phyloP scores from a whole-genome alignment of 352 stramenopile species.

The Poterioochromonas sp. region DNA sequence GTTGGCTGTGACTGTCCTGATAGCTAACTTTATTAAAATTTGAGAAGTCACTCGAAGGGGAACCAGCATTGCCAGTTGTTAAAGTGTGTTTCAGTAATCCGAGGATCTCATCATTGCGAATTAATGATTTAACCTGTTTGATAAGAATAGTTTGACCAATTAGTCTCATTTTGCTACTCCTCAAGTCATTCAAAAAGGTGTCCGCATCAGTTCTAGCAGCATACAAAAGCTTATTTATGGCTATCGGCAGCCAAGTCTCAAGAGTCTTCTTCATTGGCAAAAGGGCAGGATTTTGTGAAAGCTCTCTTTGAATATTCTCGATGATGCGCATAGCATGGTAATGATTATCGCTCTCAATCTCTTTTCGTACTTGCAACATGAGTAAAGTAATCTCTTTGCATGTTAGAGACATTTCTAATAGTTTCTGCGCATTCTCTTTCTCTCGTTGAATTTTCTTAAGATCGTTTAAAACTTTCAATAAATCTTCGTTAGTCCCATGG shows the following conservation, averaged over 20 bases:
- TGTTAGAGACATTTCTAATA: not conserved
- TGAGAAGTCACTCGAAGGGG: too few relatives aligned
- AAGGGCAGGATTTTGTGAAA: not conserved
- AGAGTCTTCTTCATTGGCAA: not conserved
- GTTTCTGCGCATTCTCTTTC: not conserved
- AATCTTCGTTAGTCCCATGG: not conserved
- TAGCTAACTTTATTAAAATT: too few relatives aligned
- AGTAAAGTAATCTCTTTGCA: slow-evolving; percentile 4
- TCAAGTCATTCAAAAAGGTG: not conserved
- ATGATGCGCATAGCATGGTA: not conserved
- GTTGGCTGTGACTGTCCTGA: too few relatives aligned
- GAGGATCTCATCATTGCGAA: too few relatives aligned
- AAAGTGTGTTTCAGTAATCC: too few relatives aligned
- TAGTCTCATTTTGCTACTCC: not conserved
- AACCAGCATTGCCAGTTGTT: too few relatives aligned
- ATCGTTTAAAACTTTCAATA: not conserved
- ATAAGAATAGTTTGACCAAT: slow-evolving; percentile 16
- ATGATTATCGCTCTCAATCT: not conserved
- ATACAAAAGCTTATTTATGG: slow-evolving; percentile 6
- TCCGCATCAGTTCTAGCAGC: not conserved
- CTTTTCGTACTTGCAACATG: not conserved
- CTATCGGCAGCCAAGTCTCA: not conserved
- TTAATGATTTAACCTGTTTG: too few relatives aligned
- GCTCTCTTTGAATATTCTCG: not conserved
- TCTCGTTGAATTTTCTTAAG: slow-evolving; percentile 4